Conservation (phyloP, 495 filamentous ascomycete genomes). For the Hapsidospora chrysogenum region DNA sequence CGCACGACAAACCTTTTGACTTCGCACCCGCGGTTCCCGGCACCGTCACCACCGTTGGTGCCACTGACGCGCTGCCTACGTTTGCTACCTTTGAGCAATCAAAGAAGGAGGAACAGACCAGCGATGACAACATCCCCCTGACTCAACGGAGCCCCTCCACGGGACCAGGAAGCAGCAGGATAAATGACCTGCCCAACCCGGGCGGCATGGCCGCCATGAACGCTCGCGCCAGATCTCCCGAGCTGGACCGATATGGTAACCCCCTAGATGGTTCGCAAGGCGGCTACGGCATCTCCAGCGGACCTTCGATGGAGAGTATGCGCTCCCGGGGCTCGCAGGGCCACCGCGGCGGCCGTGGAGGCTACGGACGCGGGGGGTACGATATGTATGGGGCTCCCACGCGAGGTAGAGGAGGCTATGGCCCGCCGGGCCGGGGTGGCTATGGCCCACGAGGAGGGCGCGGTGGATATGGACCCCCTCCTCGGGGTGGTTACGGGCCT, state of each 20-base stretch:
- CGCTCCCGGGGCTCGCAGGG: slow-evolving; percentile 8
- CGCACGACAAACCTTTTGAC: slow-evolving; percentile 24
- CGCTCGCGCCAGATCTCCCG: slow-evolving; percentile 9
- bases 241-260: slow-evolving; percentile 55
- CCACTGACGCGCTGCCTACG: slow-evolving; percentile 42
- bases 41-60: slow-evolving; percentile 29
- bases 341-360: slow-evolving; percentile 34
- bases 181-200: slow-evolving; percentile 16
- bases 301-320: slow-evolving; percentile 22
- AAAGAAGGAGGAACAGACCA: slow-evolving; percentile 38
- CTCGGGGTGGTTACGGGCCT: slow-evolving; percentile 22
- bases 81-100: slow-evolving; percentile 65
- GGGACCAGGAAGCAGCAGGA: slow-evolving; percentile 21
- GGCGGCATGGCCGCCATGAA: slow-evolving; percentile 9
- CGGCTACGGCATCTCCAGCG: slow-evolving; percentile 34
- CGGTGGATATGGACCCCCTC: slow-evolving; percentile 27
- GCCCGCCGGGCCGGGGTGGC: slow-evolving; percentile 13
- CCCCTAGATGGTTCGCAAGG: slow-evolving; percentile 31
- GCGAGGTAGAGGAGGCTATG: slow-evolving; percentile 11
- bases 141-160: slow-evolving; percentile 45
- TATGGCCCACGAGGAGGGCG: slow-evolving; percentile 22
- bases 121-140: slow-evolving; percentile 72
- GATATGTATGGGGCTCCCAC: slow-evolving; percentile 17
- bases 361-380: slow-evolving; percentile 20
- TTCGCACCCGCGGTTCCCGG: slow-evolving; percentile 35